Conservation (phyloP, 2,329 filamentous ascomycete genomes). For the Rutstroemia sp. region DNA sequence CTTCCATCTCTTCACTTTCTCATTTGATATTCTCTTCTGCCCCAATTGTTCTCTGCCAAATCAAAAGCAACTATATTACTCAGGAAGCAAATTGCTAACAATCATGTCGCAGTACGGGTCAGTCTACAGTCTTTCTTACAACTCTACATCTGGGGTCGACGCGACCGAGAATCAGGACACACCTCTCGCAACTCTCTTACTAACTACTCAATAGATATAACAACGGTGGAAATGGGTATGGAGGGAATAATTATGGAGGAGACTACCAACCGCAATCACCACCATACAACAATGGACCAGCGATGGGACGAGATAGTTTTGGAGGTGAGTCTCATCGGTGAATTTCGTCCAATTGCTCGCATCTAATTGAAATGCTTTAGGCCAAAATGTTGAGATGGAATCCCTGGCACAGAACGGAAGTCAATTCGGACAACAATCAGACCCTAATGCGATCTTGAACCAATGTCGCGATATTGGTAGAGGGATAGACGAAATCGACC, state of each 20-base stretch:
- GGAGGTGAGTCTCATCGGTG: slow-evolving; percentile 25
- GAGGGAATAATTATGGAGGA: slow-evolving; percentile 54
- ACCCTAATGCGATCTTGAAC: slow-evolving; percentile 75
- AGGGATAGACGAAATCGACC: slow-evolving; percentile 67
- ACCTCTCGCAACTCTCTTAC: neutral
- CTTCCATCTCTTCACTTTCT: neutral
- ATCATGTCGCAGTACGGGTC: slow-evolving; percentile 29
- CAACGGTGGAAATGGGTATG: neutral
- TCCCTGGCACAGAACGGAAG: slow-evolving; percentile 40
- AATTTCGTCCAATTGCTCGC: neutral
- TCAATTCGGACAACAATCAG: slow-evolving; percentile 39
- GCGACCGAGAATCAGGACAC: neutral
- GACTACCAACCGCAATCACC: slow-evolving; percentile 22
- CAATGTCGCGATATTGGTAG: slow-evolving; percentile 75
- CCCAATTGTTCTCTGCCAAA: neutral
- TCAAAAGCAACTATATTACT: neutral
- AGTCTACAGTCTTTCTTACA: slow-evolving; percentile 15
- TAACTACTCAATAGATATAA: neutral
- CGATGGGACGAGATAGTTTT: slow-evolving; percentile 33
- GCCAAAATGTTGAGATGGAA: slow-evolving; percentile 58
- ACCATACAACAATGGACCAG: slow-evolving; percentile 33
- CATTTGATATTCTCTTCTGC: neutral
- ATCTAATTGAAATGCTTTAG: slow-evolving; percentile 13
- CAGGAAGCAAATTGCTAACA: slow-evolving; percentile 15
- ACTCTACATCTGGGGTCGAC: neutral